These are phyloP conservation scores for Gynochthodes officinalis DNA, from an alignment of 257 asterid species.

Conservation along the genomic window DNA sequence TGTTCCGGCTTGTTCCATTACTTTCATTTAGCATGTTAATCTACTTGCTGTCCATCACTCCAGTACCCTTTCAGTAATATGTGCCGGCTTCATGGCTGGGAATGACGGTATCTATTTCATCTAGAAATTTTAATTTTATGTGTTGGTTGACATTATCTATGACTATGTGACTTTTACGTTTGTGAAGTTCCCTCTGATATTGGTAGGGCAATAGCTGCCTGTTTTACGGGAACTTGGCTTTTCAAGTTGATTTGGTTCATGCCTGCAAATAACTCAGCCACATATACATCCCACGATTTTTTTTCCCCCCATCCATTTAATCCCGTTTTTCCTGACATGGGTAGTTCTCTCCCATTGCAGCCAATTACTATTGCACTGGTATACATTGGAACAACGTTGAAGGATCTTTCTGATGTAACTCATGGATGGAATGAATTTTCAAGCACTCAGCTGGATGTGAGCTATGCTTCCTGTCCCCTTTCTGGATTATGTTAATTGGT, in stretches of 20 bases:
- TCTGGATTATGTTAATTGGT: neutral
- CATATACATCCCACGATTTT: neutral
- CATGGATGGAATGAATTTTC: conserved; percentile 95
- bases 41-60: conserved; percentile 93
- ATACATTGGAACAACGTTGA: conserved; percentile 91
- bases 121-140: neutral
- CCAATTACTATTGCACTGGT: conserved; percentile 94
- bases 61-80: conserved; percentile 77
- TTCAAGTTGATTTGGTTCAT: too few species aligned
- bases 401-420: conserved; percentile 96
- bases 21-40: conserved; percentile 96
- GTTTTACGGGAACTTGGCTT: neutral
- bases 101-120: conserved; percentile 71
- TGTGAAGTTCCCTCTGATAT: neutral
- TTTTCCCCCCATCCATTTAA: neutral
- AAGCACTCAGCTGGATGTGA: conserved; percentile 83
- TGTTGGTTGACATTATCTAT: neutral
- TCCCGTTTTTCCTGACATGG: conserved; percentile 4
- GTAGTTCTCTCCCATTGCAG: conserved; percentile 40
- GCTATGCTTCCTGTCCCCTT: conserved; percentile 1
- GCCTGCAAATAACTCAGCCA: neutral
- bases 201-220: neutral
- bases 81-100: conserved; percentile 98
- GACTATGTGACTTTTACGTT: neutral
- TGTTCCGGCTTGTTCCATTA: conserved; percentile 90